Base-by-base conservation (phyloP, 2,329 filamentous ascomycete species). In the Penicillium sp. region DNA sequence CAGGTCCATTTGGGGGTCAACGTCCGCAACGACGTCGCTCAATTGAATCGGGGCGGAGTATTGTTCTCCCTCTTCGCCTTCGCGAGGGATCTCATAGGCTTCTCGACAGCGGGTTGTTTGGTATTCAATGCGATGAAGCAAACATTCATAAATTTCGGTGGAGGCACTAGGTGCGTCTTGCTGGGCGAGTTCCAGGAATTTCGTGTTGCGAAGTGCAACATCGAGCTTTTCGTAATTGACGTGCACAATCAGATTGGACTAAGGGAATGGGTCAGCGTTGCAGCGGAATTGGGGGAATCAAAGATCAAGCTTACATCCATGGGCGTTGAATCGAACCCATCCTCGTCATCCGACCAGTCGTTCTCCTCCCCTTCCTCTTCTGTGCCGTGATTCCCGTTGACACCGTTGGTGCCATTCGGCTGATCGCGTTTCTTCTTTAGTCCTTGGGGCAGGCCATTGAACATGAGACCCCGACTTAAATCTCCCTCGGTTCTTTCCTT, bases 191-290 rank as follows among this genome's bases (percentile, higher is more conserved):
- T 86, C 81, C 49, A 88, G 85, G 2, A 97, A 85, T 18, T 86
- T 85, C 60, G 87, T 83, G 65, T 91, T 96, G 53, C 93, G 90
- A 59, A 96, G 80, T 47, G 90, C 86, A 9, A 97, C 90, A 6
- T 88, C 79, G 55, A 91, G 90, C 71, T 93, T 95, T 52, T 92
- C 88, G 66, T 91, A 88, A 69, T 96, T 97, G 51, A 97, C 80
- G 27, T 88, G 85, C 46, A 97, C 79, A 34, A 92, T 81, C 60
- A 92, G 79, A 54, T 89, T 83, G 47, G 85, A 83, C 87, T 95
- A 68, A 16, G 8, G 1, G 53, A 34, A n/a, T 40, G 18, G n/a
- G 48, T 60, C 52, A 51, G 49, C 43, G 59, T 31, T 53, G 54
- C 47, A 52, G 57, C 45, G 58, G 59, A 21, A 5, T 42, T 39